A percentile compares a stretch with the other conserved stretches of the same genome.
Evolutionary conservation across 306 rosid genomes (phyloP).

Genomic region (Prunus mume): DNA sequence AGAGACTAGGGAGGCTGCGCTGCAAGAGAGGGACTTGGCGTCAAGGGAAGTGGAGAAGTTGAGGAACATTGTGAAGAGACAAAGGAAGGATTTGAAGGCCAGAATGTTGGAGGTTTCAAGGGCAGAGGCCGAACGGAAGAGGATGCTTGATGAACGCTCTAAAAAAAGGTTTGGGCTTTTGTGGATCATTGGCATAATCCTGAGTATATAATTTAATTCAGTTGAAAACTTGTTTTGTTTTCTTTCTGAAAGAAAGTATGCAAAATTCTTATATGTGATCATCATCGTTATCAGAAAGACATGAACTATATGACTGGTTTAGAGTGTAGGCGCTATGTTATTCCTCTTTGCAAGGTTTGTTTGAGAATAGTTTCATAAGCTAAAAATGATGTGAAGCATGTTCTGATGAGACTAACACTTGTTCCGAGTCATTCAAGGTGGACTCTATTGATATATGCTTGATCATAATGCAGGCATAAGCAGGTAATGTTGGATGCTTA

Average conservation of each 20-base stretch:
- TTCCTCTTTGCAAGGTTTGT: background rate
- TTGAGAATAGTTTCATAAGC: background rate
- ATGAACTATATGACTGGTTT: background rate
- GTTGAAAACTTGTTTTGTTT: background rate
- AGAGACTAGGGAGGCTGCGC: slow-evolving; percentile 69
- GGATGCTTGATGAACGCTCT: slow-evolving; percentile 95
- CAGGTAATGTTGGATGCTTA: slow-evolving; percentile 90
- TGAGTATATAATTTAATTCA: background rate
- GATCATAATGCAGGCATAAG: slow-evolving; percentile 73
- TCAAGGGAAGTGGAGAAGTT: slow-evolving; percentile 90
- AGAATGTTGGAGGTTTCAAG: slow-evolving; percentile 93
- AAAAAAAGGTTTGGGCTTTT: slow-evolving; percentile 64
- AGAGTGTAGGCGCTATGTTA: background rate
- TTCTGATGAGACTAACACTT: background rate
- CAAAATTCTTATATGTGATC: background rate
- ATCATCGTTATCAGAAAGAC: background rate
- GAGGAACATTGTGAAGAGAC: slow-evolving; percentile 88
- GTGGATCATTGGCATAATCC: background rate
- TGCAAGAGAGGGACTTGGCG: slow-evolving; percentile 74
- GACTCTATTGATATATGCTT: background rate
- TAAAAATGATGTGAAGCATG: no score
- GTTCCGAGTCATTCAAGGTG: background rate
- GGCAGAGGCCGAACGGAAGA: slow-evolving; percentile 94
- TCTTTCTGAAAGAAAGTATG: background rate
- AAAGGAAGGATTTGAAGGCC: slow-evolving; percentile 88